phyloP scores from a whole-genome alignment of 345 rosid genomes.

The Noccaea bulbosa region DNA sequence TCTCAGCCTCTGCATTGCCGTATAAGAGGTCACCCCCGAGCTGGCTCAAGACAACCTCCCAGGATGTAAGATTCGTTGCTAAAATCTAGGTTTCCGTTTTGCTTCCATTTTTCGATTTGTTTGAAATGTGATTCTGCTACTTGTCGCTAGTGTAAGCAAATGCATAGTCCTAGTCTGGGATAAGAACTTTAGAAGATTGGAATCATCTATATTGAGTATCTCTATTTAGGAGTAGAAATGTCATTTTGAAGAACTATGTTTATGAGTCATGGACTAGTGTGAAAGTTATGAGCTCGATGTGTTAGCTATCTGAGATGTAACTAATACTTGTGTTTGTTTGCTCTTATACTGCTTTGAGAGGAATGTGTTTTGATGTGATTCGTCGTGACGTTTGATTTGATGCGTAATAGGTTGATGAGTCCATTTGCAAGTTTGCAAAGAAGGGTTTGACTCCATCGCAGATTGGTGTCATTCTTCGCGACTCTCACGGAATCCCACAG shows the following conservation, averaged over 20 bases:
- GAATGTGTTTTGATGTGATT: constrained; percentile 1
- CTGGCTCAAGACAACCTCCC: constrained; percentile 63
- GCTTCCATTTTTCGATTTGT: not conserved
- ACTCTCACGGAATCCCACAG: constrained; percentile 76
- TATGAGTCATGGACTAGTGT: not conserved
- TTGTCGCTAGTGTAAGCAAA: not conserved
- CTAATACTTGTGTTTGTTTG: not conserved
- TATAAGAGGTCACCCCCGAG: constrained; percentile 60
- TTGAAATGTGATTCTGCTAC: constrained; percentile 23
- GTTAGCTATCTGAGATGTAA: not conserved
- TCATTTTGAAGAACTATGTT: not conserved
- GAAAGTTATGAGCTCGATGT: not conserved
- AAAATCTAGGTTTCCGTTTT: not conserved
- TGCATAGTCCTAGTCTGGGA: not conserved
- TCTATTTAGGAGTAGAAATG: constrained; percentile 15
- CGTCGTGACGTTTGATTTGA: not conserved
- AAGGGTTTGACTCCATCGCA: constrained; percentile 80
- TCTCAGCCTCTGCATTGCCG: constrained; percentile 65
- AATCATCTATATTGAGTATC: constrained; percentile 3
- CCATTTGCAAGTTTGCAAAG: constrained; percentile 75
- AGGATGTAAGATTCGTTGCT: constrained; percentile 53
- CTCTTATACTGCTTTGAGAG: not conserved
- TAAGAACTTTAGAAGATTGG: not conserved
- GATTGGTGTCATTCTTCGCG: constrained; percentile 81
- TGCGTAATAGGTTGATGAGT: constrained; percentile 58